These are phyloP conservation scores for Veloboletus limbatus DNA, from an alignment of 1,284 basidiomycete genomes.

Conservation along the genomic window DNA sequence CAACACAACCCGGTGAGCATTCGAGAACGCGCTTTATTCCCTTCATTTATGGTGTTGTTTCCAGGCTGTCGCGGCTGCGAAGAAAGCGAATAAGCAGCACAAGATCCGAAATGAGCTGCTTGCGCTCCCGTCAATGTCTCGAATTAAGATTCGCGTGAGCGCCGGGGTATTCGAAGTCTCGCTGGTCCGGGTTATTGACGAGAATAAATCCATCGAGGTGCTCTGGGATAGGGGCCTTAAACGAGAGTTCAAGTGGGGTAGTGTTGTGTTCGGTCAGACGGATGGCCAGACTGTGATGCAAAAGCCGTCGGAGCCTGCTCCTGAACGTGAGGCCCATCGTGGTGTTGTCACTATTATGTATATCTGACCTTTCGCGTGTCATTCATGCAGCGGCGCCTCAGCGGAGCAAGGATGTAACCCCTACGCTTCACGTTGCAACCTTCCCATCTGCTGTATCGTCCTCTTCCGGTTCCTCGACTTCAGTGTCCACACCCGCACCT, in stretches of 20 bases:
- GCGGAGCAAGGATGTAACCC: constrained; percentile 7
- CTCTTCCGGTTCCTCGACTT: constrained; percentile 23
- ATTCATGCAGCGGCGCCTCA: constrained; percentile 17
- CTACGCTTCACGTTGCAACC: constrained; percentile 34
- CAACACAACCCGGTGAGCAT: constrained; percentile 79
- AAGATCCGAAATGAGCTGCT: constrained; percentile 65
- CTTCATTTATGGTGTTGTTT: constrained; percentile 3
- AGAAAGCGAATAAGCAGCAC: constrained; percentile 66
- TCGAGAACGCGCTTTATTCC: background rate
- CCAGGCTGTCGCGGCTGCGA: constrained; percentile 67
- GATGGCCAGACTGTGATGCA: constrained; percentile 56
- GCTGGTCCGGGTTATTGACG: constrained; percentile 66
- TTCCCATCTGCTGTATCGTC: constrained; percentile 35
- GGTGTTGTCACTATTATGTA: background rate
- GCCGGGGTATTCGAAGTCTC: constrained; percentile 81
- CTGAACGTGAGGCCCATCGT: constrained; percentile 34
- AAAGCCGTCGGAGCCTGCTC: constrained; percentile 54
- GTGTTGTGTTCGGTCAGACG: constrained; percentile 65
- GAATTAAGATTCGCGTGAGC: constrained; percentile 77
- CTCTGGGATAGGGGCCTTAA: constrained; percentile 70
- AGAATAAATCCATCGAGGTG: constrained; percentile 69
- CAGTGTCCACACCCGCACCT: constrained; percentile 21
- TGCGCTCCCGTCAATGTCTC: constrained; percentile 62
- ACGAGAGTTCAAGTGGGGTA: constrained; percentile 77
- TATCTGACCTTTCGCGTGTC: constrained; percentile 7